Evolutionary conservation across 2,329 filamentous ascomycete genomes (phyloP), one percentile per base, ranked within the genome.

Genomic region (Penicillium corylophilum): DNA sequence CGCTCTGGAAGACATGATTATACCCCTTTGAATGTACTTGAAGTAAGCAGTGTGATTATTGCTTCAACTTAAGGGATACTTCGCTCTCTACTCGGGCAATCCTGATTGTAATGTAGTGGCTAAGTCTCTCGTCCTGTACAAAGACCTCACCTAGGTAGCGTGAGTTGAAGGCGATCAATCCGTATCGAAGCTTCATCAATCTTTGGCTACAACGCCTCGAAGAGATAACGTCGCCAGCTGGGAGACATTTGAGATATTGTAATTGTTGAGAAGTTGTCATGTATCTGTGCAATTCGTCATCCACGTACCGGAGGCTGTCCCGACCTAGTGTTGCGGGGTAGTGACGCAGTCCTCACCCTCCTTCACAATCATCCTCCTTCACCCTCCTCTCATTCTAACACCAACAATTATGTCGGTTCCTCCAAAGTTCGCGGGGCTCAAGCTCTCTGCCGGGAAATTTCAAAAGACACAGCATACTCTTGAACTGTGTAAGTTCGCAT

Each of bases 361-460:
- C n/a, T 43, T 24, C 16, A 5, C 8, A n/a, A 5, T 29, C 16
- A n/a, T n/a, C 16, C 2, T 26, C 20, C 20, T 28, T 5, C 29
- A 8, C 20, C 28, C 22, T 42, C 22, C 15, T n/a, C 7, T 28
- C 23, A 18, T 16, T 44, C n/a, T 8, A 22, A 23, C 39, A 35
- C 12, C 9, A 15, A 4, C 13, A 36, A 63, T 28, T 47, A 85
- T 86, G 82, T 77, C 82, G 48, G 76, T 85, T 52, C 76, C 79
- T 59, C 82, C 82, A 22, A 82, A 79, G 60, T 85, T 83, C 66
- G 76, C 77, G 4, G 82, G 82, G 44, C 81, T 83, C 28, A 67
- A 64, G 49, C 60, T 72, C 47, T 54, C 57, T 15, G 49, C 60
- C 28, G 53, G 50, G n/a, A 51, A 48, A 20, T 26, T 41, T 13